Evolutionary conservation across 2,329 filamentous ascomycete species (phyloP).

Genomic region (Tolypocladium pustulatum): DNA sequence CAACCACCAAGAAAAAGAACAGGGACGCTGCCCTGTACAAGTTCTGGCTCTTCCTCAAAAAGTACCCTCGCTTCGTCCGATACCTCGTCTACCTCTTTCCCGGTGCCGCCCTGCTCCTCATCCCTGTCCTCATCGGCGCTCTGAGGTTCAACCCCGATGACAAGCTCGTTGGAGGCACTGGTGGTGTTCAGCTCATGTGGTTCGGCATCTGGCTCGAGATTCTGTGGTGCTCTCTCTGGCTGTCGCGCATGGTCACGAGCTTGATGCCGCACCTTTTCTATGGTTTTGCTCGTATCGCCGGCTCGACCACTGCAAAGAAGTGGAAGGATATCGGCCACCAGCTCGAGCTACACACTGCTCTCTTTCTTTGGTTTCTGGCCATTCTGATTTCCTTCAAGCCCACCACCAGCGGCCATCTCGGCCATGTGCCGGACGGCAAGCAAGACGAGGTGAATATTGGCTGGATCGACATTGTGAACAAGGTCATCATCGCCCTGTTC

Average conservation of each 20-base stretch:
- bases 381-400: slow-evolving; percentile 79
- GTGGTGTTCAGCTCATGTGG: slow-evolving; percentile 74
- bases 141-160: slow-evolving; percentile 25
- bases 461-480: slow-evolving; percentile 76
- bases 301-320: slow-evolving; percentile 80
- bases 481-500: slow-evolving; percentile 78
- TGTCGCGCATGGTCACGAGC: slow-evolving; percentile 45
- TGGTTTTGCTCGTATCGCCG: slow-evolving; percentile 56
- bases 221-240: slow-evolving; percentile 86
- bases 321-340: slow-evolving; percentile 84
- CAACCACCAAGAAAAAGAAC: slow-evolving; percentile 18
- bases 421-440: slow-evolving; percentile 15
- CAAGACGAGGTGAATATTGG: slow-evolving; percentile 36
- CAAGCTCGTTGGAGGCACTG: slow-evolving; percentile 49
- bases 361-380: slow-evolving; percentile 89
- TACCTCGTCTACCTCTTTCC: slow-evolving; percentile 39
- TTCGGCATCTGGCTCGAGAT: slow-evolving; percentile 94
- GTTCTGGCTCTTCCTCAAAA: slow-evolving; percentile 33
- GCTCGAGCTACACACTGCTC: slow-evolving; percentile 71
- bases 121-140: slow-evolving; percentile 34
- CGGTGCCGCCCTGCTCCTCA: slow-evolving; percentile 30
- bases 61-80: slow-evolving; percentile 38
- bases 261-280: slow-evolving; percentile 37
- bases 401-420: slow-evolving; percentile 56
- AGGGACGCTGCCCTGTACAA: slow-evolving; percentile 24